A percentile compares a stretch with the other conserved stretches of the same genome.
Conservation (phyloP, 1,284 basidiomycete genomes). For the Phylloboletellus chloephorus region DNA sequence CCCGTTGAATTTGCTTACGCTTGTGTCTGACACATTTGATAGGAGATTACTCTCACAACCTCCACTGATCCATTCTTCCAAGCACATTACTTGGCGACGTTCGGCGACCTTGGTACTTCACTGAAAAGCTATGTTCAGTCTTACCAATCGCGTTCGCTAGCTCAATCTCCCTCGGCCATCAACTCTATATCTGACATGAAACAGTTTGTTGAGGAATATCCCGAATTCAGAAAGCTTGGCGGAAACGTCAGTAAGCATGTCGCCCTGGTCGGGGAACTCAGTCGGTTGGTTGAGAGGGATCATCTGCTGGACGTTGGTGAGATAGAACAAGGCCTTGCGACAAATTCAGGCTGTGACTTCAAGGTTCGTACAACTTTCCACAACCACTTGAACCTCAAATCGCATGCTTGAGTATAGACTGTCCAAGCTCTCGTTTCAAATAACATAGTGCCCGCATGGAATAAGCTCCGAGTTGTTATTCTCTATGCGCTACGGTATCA, state of each 20-base stretch:
- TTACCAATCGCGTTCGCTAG: constrained; percentile 83
- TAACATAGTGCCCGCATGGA: constrained; percentile 62
- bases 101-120: constrained; percentile 93
- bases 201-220: constrained; percentile 96
- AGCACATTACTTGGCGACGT: constrained; percentile 87
- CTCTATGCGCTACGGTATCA: constrained; percentile 95
- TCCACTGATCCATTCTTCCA: constrained; percentile 95
- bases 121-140: constrained; percentile 93
- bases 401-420: constrained; percentile 43
- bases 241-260: constrained; percentile 99
- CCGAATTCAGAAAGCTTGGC: constrained; percentile 93
- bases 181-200: constrained; percentile 98
- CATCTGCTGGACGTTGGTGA: constrained; percentile 88
- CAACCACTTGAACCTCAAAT: background rate
- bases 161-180: constrained; percentile 75
- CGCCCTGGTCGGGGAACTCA: constrained; percentile 92
- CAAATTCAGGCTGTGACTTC: constrained; percentile 85
- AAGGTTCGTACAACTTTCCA: constrained; percentile 46
- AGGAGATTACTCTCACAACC: constrained; percentile 94
- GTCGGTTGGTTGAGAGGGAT: constrained; percentile 81
- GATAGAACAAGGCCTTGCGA: constrained; percentile 94
- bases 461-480: constrained; percentile 91
- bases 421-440: constrained; percentile 75
- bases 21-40: constrained; percentile 14
- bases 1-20: constrained; percentile 6